phyloP scores from a whole-genome alignment of 2,329 filamentous ascomycete genomes.

The Exophiala spinifera region DNA sequence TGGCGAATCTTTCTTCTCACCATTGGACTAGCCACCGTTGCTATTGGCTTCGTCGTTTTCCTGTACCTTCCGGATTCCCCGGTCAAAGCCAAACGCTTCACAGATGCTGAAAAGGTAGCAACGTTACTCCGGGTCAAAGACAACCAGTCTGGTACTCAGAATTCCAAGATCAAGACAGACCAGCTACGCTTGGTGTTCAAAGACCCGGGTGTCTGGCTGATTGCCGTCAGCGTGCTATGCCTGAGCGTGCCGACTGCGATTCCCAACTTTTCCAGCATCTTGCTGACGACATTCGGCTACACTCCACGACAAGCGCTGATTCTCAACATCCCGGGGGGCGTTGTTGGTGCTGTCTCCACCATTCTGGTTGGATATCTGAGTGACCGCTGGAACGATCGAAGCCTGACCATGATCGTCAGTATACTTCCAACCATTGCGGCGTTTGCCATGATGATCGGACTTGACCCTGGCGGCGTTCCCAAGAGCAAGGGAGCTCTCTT shows the following conservation, averaged over 20 bases:
- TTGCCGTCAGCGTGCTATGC: conserved; percentile 11
- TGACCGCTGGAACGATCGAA: conserved; percentile 41
- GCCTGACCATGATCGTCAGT: conserved; percentile 42
- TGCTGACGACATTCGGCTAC: conserved; percentile 46
- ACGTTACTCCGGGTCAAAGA: conserved; percentile 43
- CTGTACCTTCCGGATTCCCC: conserved; percentile 44
- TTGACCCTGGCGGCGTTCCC: conserved; percentile 33
- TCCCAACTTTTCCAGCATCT: conserved; percentile 42
- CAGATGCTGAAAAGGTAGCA: conserved; percentile 38
- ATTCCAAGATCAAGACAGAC: conserved; percentile 48
- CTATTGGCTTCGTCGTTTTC: conserved; percentile 38
- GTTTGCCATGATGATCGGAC: conserved; percentile 34
- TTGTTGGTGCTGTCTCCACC: conserved; percentile 43
- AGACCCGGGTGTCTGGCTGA: conserved; percentile 52
- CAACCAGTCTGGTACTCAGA: conserved; percentile 52
- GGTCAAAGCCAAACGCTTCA: conserved; percentile 38
- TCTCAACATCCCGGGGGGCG: conserved; percentile 45
- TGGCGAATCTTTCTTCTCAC: conserved; percentile 44
- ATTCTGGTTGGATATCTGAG: conserved; percentile 41
- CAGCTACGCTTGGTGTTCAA: conserved; percentile 47
- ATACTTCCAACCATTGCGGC: conserved; percentile 50
- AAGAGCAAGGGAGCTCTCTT: conserved; percentile 42
- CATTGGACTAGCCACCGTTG: conserved; percentile 44
- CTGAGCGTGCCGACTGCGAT: conserved; percentile 13
- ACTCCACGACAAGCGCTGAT: conserved; percentile 43